phyloP scores from a whole-genome alignment of 2,329 filamentous ascomycete species.

The Beauveria sp. region DNA sequence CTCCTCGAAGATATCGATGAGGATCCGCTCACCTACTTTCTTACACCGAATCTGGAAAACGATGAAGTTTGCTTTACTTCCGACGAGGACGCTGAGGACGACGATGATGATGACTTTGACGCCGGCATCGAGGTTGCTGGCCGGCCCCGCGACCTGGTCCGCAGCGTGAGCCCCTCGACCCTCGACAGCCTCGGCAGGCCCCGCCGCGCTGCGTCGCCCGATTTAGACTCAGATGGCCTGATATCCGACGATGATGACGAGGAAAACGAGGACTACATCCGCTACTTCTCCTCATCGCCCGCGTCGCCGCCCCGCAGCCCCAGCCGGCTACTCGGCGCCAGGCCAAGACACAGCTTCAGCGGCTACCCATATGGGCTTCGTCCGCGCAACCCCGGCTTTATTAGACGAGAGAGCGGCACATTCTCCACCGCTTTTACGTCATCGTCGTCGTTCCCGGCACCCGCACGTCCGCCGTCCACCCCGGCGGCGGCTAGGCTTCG shows the following conservation, averaged over 20 bases:
- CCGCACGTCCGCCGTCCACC: slow-evolving; percentile 21
- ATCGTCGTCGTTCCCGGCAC: slow-evolving; percentile 23
- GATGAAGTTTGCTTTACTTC: slow-evolving; percentile 17
- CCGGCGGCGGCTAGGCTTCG: slow-evolving; percentile 24
- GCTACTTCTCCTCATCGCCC: slow-evolving; percentile 34
- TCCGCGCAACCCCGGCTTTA: slow-evolving; percentile 25
- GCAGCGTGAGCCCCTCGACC: slow-evolving; percentile 49
- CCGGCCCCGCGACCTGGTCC: slow-evolving; percentile 37
- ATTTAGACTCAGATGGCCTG: slow-evolving; percentile 33
- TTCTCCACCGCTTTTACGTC: slow-evolving; percentile 7
- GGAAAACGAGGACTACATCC: slow-evolving; percentile 44
- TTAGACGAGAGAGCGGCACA: too few relatives aligned
- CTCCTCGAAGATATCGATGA: slow-evolving; percentile 43
- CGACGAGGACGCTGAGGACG: slow-evolving; percentile 29
- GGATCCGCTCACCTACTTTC: slow-evolving; percentile 48
- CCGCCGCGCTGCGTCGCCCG: slow-evolving; percentile 25
- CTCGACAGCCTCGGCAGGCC: slow-evolving; percentile 42
- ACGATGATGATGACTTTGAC: slow-evolving; percentile 42
- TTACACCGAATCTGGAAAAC: slow-evolving; percentile 31
- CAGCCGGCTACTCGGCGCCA: background rate
- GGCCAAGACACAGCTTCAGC: slow-evolving; percentile 27
- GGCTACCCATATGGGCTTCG: slow-evolving; percentile 24
- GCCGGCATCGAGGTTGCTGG: slow-evolving; percentile 48
- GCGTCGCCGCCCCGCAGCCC: slow-evolving; percentile 22
- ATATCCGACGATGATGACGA: slow-evolving; percentile 40